These are phyloP conservation scores for Colletotrichum musicola DNA, from an alignment of 2,329 filamentous ascomycete species.

Conservation along the genomic window DNA sequence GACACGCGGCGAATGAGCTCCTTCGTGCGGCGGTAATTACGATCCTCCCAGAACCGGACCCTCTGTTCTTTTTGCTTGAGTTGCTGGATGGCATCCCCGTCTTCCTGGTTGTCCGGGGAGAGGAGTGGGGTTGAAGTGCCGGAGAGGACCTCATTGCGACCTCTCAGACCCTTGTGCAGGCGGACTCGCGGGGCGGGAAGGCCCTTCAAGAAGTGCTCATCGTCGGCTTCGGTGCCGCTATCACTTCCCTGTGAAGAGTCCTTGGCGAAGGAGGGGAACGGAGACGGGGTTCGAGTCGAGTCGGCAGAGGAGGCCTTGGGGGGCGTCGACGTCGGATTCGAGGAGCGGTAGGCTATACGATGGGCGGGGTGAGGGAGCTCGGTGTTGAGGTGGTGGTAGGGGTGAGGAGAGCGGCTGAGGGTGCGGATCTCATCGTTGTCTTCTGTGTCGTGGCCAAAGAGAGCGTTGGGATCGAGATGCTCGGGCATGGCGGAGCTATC, in stretches of 20 bases:
- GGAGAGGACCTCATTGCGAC: constrained; percentile 66
- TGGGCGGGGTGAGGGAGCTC: constrained; percentile 68
- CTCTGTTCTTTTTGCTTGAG: constrained; percentile 25
- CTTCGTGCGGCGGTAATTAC: constrained; percentile 57
- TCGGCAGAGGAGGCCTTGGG: constrained; percentile 39
- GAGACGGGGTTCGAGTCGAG: constrained; percentile 41
- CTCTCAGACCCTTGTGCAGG: constrained; percentile 82
- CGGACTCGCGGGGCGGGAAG: constrained; percentile 82
- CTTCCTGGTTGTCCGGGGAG: constrained; percentile 61
- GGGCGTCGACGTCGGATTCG: constrained; percentile 24
- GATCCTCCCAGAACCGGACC: constrained; percentile 41
- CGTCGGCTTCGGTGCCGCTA: constrained; percentile 94
- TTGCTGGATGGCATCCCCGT: constrained; percentile 43
- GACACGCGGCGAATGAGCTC: constrained; percentile 65
- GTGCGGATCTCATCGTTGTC: constrained; percentile 58
- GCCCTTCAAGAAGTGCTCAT: constrained; percentile 89
- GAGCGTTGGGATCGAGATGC: constrained; percentile 53
- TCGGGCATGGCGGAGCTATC: constrained; percentile 60
- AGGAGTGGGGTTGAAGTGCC: constrained; percentile 67
- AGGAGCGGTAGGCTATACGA: constrained; percentile 43
- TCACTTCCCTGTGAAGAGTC: constrained; percentile 79
- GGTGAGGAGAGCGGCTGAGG: constrained; percentile 74
- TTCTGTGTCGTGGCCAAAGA: constrained; percentile 49
- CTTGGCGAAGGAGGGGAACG: constrained; percentile 54
- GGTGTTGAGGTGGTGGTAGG: constrained; percentile 71